These are phyloP conservation scores for Mortierella sp. DNA, from an alignment of 371 early-diverging fungal genomes.

Conservation along the genomic window DNA sequence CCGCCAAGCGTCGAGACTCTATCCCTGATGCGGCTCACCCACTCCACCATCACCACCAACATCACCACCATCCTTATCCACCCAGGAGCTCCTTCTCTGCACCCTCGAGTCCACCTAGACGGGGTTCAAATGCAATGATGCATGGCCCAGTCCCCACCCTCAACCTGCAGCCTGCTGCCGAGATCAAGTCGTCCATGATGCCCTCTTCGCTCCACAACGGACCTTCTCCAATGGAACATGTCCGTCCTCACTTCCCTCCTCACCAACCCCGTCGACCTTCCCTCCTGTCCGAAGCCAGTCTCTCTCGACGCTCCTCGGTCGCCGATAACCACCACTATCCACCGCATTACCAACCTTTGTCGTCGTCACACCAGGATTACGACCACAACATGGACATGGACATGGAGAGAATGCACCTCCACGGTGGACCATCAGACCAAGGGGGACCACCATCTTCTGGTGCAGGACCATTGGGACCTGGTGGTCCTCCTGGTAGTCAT, in stretches of 20 bases:
- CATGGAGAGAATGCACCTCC: constrained; percentile 51
- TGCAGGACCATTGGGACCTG: constrained; percentile 9
- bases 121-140: constrained; percentile 38
- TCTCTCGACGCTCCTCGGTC: constrained; percentile 45
- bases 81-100: constrained; percentile 66
- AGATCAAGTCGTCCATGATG: constrained; percentile 34
- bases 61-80: constrained; percentile 38
- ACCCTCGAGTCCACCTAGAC: constrained; percentile 73
- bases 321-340: constrained; percentile 39
- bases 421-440: constrained; percentile 21
- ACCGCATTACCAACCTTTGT: constrained; percentile 26
- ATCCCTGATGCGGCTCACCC: constrained; percentile 44
- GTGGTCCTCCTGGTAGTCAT: constrained; percentile 25
- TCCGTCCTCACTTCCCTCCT: constrained; percentile 44
- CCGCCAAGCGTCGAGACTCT: constrained; percentile 48
- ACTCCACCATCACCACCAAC: constrained; percentile 27
- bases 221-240: constrained; percentile 28
- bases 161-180: constrained; percentile 51
- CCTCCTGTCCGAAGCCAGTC: constrained; percentile 29
- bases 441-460: constrained; percentile 4
- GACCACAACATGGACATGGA: constrained; percentile 47
- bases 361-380: constrained; percentile 37
- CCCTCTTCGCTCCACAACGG: constrained; percentile 4
- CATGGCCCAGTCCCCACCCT: constrained; percentile 43
- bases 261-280: constrained; percentile 57